Conservation (phyloP, 2,329 filamentous ascomycete genomes). For the Alternaria angustiovoidea region DNA sequence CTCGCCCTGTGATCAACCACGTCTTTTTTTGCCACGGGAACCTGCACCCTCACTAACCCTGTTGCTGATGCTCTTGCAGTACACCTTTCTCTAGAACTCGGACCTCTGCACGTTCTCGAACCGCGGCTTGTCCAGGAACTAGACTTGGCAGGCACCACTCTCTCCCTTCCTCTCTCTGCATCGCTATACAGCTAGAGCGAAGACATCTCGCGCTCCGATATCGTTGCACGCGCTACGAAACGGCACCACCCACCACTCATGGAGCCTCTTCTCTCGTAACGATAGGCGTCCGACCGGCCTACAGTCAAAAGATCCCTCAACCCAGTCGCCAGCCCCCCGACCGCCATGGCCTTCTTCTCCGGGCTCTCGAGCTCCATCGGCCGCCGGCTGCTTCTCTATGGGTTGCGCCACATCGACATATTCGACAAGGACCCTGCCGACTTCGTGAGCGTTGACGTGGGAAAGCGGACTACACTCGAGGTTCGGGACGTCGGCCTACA, state of each 20-base stretch:
- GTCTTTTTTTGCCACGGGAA: conserved; percentile 1
- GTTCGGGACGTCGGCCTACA: conserved; percentile 86
- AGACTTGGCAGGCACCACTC: conserved; percentile 18
- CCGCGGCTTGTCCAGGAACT: conserved; percentile 2
- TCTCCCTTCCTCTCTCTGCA: not conserved
- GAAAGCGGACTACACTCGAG: conserved; percentile 82
- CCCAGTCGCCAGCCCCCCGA: conserved; percentile 20
- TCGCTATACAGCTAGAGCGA: conserved; percentile 1
- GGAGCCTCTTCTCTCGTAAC: conserved; percentile 33
- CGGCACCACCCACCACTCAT: conserved; percentile 30
- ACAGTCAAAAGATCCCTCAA: conserved; percentile 17
- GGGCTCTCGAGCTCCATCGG: conserved; percentile 80
- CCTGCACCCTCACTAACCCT: conserved; percentile 5
- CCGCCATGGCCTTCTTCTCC: conserved; percentile 68
- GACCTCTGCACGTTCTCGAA: not conserved
- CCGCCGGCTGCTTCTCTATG: conserved; percentile 88
- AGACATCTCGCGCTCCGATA: conserved; percentile 12
- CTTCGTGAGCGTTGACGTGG: conserved; percentile 84
- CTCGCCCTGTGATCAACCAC: conserved; percentile 13
- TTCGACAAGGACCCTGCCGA: conserved; percentile 88
- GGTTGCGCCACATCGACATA: conserved; percentile 81
- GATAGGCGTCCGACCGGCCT: conserved; percentile 42
- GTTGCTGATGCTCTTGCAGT: conserved; percentile 12
- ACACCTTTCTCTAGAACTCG: not conserved
- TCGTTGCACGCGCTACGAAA: conserved; percentile 8